Evolutionary conservation across 768 basidiomycete species (phyloP), one percentile per base, ranked within the genome.

Genomic region (Crepidotus variabilis): DNA sequence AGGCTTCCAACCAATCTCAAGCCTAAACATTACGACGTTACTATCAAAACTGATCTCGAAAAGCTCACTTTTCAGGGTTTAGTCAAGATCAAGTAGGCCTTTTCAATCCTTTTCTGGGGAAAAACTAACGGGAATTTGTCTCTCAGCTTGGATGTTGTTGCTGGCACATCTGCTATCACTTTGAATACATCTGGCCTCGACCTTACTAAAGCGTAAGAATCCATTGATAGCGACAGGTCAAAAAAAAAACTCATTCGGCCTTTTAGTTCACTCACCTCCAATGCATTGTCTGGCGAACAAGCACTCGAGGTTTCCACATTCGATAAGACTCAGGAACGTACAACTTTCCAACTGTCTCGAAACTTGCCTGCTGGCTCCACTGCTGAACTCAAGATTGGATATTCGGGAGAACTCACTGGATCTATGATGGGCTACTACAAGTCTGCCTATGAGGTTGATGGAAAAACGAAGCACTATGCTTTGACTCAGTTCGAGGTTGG

Each of bases 401-500:
- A 90, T 72, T 76, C 72, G n/a, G 86, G 84, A 11, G 75, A 81
- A 62, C 76, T 98, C 47, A 83, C 79, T 1, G 80, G 79, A 39
- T 77, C 74, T 55, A 90, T 97, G 92, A 81, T 81, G 66, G 94
- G 92, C 23, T 93, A 94, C 70, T 94, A 94, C 74, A 81, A 81
- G 59, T 84, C 87, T 28, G 71, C 79, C 11, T 86, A 79, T 67
- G 82, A 88, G 66, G 68, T 81, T 43, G 80, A 85, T 49, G 86
- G 85, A 32, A 79, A 83, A 61, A 82, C 80, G 61, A 82, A 82
- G 65, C 75, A 80, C 57, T 90, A 90, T 66, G 79, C 88, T 24
- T 75, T 98, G 52, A 97, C 96, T 34, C 95, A 98, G 72, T 96
- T 94, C 61, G 92, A 89, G 77, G 89, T 85, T 48, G 11, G 49